phyloP scores from a whole-genome alignment of 192 early-diverging fungal species.

The Coemansia sp. region DNA sequence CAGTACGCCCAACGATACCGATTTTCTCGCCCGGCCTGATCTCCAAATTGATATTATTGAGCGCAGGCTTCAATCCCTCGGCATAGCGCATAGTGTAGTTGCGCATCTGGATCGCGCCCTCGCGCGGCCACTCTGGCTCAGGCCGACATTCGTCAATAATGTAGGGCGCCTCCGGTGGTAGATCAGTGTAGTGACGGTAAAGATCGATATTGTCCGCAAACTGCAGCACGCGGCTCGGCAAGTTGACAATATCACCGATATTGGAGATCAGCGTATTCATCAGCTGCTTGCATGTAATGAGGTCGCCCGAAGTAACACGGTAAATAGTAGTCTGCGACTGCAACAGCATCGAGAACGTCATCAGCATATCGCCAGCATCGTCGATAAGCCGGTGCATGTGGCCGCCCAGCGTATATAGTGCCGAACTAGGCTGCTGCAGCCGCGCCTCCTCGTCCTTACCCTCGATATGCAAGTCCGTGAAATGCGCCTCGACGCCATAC shows the following conservation, averaged over 20 bases:
- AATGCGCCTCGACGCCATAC: constrained; percentile 60
- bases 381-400: constrained; percentile 50
- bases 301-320: constrained; percentile 25
- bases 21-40: constrained; percentile 58
- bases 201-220: constrained; percentile 27
- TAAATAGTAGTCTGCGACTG: constrained; percentile 21
- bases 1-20: constrained; percentile 68
- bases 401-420: constrained; percentile 62
- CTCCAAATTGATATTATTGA: constrained; percentile 35
- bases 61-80: constrained; percentile 38
- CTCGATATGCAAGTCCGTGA: constrained; percentile 56
- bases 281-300: constrained; percentile 10
- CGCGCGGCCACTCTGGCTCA: constrained; percentile 65
- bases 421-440: constrained; percentile 55
- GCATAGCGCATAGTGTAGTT: constrained; percentile 64
- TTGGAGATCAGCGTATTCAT: constrained; percentile 2
- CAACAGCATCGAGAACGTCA: constrained; percentile 19
- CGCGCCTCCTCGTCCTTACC: constrained; percentile 63
- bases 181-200: constrained; percentile 35
- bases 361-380: constrained; percentile 40
- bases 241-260: constrained; percentile 7
- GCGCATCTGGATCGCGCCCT: constrained; percentile 61
- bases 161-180: constrained; percentile 45
- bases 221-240: constrained; percentile 15
- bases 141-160: constrained; percentile 44